These are phyloP conservation scores for Macaranga tanarius DNA, from an alignment of 441 rosid genomes.

Conservation along the genomic window DNA sequence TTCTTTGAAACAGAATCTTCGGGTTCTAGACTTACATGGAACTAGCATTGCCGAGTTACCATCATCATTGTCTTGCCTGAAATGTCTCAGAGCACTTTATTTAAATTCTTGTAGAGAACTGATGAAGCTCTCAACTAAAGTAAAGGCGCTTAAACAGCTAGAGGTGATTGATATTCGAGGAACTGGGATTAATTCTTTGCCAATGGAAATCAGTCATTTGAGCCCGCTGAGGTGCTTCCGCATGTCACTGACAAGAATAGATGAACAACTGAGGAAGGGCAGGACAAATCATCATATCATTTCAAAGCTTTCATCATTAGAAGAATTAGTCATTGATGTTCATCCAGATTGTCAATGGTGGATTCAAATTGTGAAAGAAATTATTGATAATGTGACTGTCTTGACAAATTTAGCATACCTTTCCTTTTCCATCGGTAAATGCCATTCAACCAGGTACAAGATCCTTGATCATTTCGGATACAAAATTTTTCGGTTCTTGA, in stretches of 20 bases:
- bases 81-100: slow-evolving; percentile 30
- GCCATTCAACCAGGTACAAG: too few species aligned
- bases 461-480: too few species aligned
- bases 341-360: slow-evolving; percentile 31
- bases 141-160: slow-evolving; percentile 24
- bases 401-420: too few species aligned
- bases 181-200: slow-evolving; percentile 31
- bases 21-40: too few species aligned
- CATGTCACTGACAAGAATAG: slow-evolving; percentile 21
- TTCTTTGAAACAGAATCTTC: too few species aligned
- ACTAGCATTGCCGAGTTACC: slow-evolving; percentile 32
- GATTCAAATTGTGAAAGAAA: slow-evolving; percentile 21
- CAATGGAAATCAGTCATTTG: slow-evolving; percentile 19
- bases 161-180: slow-evolving; percentile 42
- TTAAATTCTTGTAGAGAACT: slow-evolving; percentile 29
- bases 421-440: too few species aligned
- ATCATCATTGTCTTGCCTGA: slow-evolving; percentile 18
- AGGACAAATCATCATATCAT: slow-evolving; percentile 19
- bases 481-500: too few species aligned
- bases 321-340: slow-evolving; percentile 38
- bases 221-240: slow-evolving; percentile 25
- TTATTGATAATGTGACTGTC: slow-evolving; percentile 21
- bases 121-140: slow-evolving; percentile 20
- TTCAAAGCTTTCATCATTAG: slow-evolving; percentile 24
- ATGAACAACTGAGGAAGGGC: not conserved